A percentile compares a stretch with the other conserved stretches of the same genome.
These are phyloP conservation scores for Phytophthora syringae DNA, from an alignment of 352 stramenopile species.

Conservation along the genomic window DNA sequence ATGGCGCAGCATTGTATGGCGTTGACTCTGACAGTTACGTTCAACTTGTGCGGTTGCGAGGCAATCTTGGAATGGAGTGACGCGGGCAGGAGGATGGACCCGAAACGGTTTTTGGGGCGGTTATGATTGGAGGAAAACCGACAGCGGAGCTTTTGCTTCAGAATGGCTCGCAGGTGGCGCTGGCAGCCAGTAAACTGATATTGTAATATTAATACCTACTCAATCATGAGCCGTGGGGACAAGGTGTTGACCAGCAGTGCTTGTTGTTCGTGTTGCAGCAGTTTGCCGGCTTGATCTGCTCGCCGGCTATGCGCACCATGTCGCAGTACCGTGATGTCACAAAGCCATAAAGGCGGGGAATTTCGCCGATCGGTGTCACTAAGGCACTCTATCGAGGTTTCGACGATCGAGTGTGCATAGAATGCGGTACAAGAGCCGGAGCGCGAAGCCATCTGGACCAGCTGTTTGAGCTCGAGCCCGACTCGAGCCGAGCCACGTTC, in stretches of 20 bases:
- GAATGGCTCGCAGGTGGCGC: not conserved
- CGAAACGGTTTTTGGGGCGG: not conserved
- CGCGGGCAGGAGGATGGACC: not conserved
- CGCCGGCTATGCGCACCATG: not conserved
- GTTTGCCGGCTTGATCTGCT: too few species aligned
- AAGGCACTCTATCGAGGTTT: slow-evolving; percentile 2
- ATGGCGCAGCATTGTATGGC: slow-evolving; percentile 28
- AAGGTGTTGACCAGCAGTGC: slow-evolving; percentile 10
- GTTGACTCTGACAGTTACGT: not conserved
- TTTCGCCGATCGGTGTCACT: slow-evolving; percentile 7
- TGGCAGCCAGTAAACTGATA: slow-evolving; percentile 30
- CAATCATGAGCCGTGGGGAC: too few species aligned
- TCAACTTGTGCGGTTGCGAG: slow-evolving; percentile 31
- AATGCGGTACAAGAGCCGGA: not conserved
- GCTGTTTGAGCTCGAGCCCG: too few species aligned
- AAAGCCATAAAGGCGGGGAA: not conserved
- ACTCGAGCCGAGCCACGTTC: too few species aligned
- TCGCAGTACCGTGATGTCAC: slow-evolving; percentile 8
- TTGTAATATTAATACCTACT: too few species aligned
- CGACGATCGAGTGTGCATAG: not conserved
- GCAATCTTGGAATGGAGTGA: slow-evolving; percentile 24
- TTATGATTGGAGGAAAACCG: slow-evolving; percentile 24
- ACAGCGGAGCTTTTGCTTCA: too few species aligned
- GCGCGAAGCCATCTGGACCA: slow-evolving; percentile 13
- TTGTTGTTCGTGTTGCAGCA: slow-evolving; percentile 12